Conservation (phyloP, 208 protist species). For the Tritrichomonas foetus region DNA sequence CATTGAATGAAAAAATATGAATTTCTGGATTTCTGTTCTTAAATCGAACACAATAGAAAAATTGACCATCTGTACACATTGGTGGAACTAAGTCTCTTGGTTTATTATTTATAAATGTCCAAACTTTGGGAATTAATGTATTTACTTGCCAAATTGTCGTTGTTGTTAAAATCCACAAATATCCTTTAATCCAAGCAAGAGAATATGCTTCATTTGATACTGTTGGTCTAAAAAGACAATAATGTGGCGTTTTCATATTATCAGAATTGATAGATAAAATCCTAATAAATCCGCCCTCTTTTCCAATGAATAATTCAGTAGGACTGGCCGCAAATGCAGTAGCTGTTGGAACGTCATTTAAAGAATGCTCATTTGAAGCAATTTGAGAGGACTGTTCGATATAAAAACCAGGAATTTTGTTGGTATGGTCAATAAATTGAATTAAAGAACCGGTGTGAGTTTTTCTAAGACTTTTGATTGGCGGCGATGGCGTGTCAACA, state of each 20-base stretch:
- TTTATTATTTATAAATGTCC: not conserved
- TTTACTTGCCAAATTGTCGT: not conserved
- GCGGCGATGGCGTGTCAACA: too few species aligned
- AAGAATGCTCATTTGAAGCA: too few species aligned
- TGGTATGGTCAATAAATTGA: too few species aligned
- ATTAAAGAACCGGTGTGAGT: too few species aligned
- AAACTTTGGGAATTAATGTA: not conserved
- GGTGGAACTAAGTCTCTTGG: not conserved
- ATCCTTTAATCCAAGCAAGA: not conserved
- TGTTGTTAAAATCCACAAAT: not conserved
- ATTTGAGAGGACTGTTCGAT: too few species aligned
- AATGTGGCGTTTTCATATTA: not conserved
- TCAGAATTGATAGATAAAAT: not conserved
- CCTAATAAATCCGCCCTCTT: not conserved
- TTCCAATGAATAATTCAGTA: not conserved
- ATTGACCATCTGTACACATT: not conserved
- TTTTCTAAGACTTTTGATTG: too few species aligned
- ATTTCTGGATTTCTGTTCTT: not conserved
- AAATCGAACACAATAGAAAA: not conserved
- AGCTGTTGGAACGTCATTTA: not conserved
- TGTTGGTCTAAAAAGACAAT: not conserved
- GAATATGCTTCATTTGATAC: not conserved
- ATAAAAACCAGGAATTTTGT: too few species aligned
- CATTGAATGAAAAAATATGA: not conserved
- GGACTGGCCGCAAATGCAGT: constrained; percentile 7